Evolutionary conservation across 371 early-diverging fungal species (phyloP).

Genomic region (Choanephora cucurbitarum): DNA sequence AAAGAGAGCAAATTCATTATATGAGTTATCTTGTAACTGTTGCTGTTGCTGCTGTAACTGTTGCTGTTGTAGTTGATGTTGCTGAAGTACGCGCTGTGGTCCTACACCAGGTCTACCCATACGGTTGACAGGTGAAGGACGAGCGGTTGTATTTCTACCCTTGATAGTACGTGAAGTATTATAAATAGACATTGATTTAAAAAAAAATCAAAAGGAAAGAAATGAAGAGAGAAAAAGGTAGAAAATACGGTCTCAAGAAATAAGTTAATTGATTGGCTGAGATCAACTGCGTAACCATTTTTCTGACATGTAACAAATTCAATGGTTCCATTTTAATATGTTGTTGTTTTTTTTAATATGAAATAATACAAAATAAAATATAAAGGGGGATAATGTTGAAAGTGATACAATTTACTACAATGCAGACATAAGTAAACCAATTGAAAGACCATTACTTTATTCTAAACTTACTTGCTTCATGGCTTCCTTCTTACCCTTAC

Average conservation of each 20-base stretch:
- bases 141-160: conserved; percentile 12
- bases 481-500: conserved; percentile 61
- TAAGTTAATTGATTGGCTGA: not conserved
- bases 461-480: conserved; percentile 47
- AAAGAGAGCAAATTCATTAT: conserved; percentile 63
- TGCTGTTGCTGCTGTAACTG: conserved; percentile 11
- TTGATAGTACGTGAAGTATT: conserved; percentile 26
- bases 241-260: too few relatives aligned
- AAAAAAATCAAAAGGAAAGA: conserved; percentile 7
- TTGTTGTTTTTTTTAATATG: too few relatives aligned
- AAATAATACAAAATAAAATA: too few relatives aligned
- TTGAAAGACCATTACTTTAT: too few relatives aligned
- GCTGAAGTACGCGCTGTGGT: conserved; percentile 17
- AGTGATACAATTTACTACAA: too few relatives aligned
- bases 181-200: conserved; percentile 23
- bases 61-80: conserved; percentile 9
- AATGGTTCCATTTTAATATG: conserved; percentile 80
- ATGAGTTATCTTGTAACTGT: conserved; percentile 18
- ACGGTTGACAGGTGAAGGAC: conserved; percentile 7
- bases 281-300: conserved; percentile 58
- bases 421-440: too few relatives aligned
- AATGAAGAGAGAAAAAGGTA: conserved; percentile 6
- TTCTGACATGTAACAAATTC: conserved; percentile 47
- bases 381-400: too few relatives aligned
- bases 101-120: conserved; percentile 16